Evolutionary conservation across 768 basidiomycete species (phyloP), one percentile per base, ranked within the genome.

Genomic region (Suillus luteus): DNA sequence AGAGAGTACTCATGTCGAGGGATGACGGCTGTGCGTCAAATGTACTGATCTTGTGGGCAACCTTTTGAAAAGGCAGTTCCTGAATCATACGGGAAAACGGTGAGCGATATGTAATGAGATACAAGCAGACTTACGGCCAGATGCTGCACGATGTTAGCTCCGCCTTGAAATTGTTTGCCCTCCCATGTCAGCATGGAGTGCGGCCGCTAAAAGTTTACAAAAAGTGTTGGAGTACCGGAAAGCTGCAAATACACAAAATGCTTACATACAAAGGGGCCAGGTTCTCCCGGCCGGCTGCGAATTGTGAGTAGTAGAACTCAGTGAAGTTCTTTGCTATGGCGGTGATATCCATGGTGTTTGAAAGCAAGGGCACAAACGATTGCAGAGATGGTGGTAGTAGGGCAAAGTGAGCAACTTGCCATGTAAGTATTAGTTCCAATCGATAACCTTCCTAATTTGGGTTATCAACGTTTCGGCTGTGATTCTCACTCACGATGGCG

Each of bases 161-260:
- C 74, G 19, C 95, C 93, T 60, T 82, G 79, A 67, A 87, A 76
- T 24, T 82, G 86, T 37, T 68, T 51, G 15, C 83, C 84, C 77
- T 99, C 95, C 77, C 85, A 98, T 8, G 89, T 85, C 71, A 98
- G 79, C 93, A 96, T 96, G 12, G 96, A 98, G 60, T 69, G 55
- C 14, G 81, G 77, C 65, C 95, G 87, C 96, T 98, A 74, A 31
- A 64, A 57, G 48, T 69, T 41, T 31, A 35, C 60, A 67, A 64
- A 57, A 70, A 67, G 67, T 67, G 72, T 71, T 71, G 67, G 64
- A 68, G 63, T 75, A 75, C 77, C 75, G 58, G 65, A 62, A 63
- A 14, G 11, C 44, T 52, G 51, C 31, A 49, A 15, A 51, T 27
- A 27, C 19, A 57, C 57, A 60, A 58, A 61, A 37, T 59, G 86